A percentile compares a stretch with the other conserved stretches of the same genome.
phyloP scores from a whole-genome alignment of 352 stramenopile species.

The Elongisporangium anandrum region DNA sequence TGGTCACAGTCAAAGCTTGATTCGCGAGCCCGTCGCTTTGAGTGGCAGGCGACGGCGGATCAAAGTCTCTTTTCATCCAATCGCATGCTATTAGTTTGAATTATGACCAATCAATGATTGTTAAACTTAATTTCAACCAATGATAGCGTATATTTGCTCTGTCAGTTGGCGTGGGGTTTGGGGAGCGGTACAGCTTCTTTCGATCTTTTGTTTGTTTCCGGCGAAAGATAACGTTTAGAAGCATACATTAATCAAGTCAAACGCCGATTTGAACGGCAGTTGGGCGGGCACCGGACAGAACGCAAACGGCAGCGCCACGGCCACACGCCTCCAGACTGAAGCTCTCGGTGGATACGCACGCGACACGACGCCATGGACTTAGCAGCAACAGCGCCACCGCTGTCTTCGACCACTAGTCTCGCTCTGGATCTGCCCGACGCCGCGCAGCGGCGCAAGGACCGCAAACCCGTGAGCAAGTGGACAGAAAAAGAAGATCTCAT shows the following conservation, averaged over 20 bases:
- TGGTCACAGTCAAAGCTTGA: neutral
- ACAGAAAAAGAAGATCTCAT: conserved; percentile 86
- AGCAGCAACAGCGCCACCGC: conserved; percentile 7
- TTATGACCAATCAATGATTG: conserved; percentile 1
- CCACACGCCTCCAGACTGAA: conserved; percentile 2
- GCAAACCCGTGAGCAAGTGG: conserved; percentile 84
- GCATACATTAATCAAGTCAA: conserved; percentile 42
- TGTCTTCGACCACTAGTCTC: conserved; percentile 7
- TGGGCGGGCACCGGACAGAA: conserved; percentile 13
- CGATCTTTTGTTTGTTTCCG: conserved; percentile 29
- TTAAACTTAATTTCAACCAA: neutral
- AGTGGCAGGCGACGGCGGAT: neutral
- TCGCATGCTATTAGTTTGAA: neutral
- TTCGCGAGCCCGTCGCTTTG: neutral
- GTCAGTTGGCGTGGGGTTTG: neutral
- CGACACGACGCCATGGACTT: neutral
- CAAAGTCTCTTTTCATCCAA: neutral
- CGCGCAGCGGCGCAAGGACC: conserved; percentile 42
- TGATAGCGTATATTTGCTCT: neutral
- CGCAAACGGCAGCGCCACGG: conserved; percentile 1
- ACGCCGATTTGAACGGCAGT: conserved; percentile 35
- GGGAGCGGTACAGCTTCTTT: conserved; percentile 11
- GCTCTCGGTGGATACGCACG: neutral
- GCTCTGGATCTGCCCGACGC: neutral
- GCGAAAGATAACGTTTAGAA: conserved; percentile 40